Evolutionary conservation across 1,284 basidiomycete genomes (phyloP), one percentile per base, ranked within the genome.

Genomic region (Apiotrichum siamense): DNA sequence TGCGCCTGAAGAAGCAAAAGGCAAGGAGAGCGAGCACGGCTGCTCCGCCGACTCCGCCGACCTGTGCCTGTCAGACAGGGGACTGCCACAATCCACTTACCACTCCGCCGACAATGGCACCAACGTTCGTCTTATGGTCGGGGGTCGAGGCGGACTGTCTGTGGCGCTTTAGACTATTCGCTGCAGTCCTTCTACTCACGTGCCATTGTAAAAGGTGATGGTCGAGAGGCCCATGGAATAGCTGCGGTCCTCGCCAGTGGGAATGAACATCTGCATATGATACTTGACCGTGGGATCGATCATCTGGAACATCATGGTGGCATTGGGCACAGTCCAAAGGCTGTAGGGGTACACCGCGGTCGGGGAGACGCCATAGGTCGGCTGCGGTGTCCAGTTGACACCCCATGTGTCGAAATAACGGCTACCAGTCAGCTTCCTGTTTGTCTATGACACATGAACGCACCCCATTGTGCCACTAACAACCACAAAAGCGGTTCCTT

Each of bases 391-490:
- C n/a, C n/a, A n/a, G n/a, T n/a, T n/a, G n/a, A n/a, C n/a, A n/a
- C n/a, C n/a, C n/a, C n/a, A n/a, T n/a, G n/a, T n/a, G n/a, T n/a
- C n/a, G n/a, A n/a, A n/a, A n/a, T n/a, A n/a, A n/a, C n/a, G n/a
- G n/a, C n/a, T n/a, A n/a, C n/a, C n/a, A n/a, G n/a, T n/a, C n/a
- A n/a, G n/a, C n/a, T n/a, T n/a, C n/a, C n/a, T n/a, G n/a, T n/a
- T n/a, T n/a, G n/a, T n/a, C n/a, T n/a, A n/a, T n/a, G n/a, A n/a
- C n/a, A n/a, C n/a, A n/a, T n/a, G n/a, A n/a, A n/a, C n/a, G n/a
- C n/a, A n/a, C 0, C 46, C 46, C 21, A 40, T 39, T 27, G 37
- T 47, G 21, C 46, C 46, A 23, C 40, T 47, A 10, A 47, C 9
- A 5, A 40, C 13, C 1, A 47, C 10, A 11, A 47, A 40, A 3